A percentile compares a stretch with the other conserved stretches of the same genome.
These are phyloP conservation scores for Tulasnella sp. DNA, from an alignment of 768 basidiomycete genomes.

Conservation along the genomic window DNA sequence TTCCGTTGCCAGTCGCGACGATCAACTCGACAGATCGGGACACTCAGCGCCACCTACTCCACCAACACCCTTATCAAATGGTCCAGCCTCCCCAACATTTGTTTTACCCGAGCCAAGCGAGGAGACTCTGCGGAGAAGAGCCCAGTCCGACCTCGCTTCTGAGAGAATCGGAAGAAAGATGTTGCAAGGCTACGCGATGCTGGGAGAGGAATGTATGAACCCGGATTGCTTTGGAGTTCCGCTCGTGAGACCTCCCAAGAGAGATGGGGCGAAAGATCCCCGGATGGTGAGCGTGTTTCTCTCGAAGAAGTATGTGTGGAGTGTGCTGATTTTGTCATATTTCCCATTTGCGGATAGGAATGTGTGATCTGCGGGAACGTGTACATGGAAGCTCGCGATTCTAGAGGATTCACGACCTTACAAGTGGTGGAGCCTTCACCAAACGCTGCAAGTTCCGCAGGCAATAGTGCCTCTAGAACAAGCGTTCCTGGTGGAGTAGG, in stretches of 20 bases:
- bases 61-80: slow-evolving; percentile 63
- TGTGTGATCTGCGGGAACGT: slow-evolving; percentile 67
- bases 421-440: not conserved
- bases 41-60: slow-evolving; percentile 55
- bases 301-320: not conserved
- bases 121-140: slow-evolving; percentile 56
- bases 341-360: slow-evolving; percentile 42
- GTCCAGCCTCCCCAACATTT: slow-evolving; percentile 54
- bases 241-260: slow-evolving; percentile 61
- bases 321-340: not conserved
- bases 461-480: not conserved
- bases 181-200: slow-evolving; percentile 79
- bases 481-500: not conserved
- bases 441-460: not conserved
- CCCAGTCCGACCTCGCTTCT: slow-evolving; percentile 75
- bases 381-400: slow-evolving; percentile 40
- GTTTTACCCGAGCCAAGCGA: slow-evolving; percentile 47
- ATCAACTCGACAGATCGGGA: not conserved
- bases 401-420: slow-evolving; percentile 5
- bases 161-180: slow-evolving; percentile 69
- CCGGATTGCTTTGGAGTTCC: slow-evolving; percentile 66
- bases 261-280: slow-evolving; percentile 43
- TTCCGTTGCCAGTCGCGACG: not conserved
- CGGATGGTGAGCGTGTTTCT: slow-evolving; percentile 45
- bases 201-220: slow-evolving; percentile 78